Evolutionary conservation across 192 early-diverging fungal species (phyloP), one percentile per base, ranked within the genome.

Genomic region (Backusella tarrabulga): DNA sequence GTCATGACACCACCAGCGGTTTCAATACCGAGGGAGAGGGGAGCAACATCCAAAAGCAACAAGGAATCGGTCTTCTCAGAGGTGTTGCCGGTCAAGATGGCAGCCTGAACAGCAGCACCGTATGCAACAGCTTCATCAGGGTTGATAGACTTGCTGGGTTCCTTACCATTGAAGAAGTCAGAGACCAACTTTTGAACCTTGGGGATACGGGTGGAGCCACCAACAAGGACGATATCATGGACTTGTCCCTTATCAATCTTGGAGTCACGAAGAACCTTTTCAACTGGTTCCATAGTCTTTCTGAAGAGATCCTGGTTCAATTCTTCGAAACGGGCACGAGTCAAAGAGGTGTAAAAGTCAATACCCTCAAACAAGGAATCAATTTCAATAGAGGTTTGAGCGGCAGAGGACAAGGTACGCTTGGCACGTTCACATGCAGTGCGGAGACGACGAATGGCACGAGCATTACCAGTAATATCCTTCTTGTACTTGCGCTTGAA

Each of bases 401-500:
- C 92, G 71, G 96, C 90, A 79, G 96, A 95, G 79, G 97, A 97
- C 52, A 99, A 90, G 54, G 95, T 93, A 79, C 97, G 93, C 93
- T 99, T 99, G 60, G 96, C 97, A 87, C 95, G 96, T 91, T 99
- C 97, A 89, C 91, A 92, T 73, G 96, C 97, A 78, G 96, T 97
- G 84, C 96, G 92, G 87, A 99, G 95, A 92, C 96, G 96, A 86
- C 96, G 95, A 78, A 99, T 87, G 70, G 97, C 91, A 88, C 96
- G 94, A 73, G 95, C 90, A 87, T 99, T 97, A 82, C 80, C 70
- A 68, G 93, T 86, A 50, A 98, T 87, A 89, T 99, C 96, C 93
- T 91, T 97, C 93, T 97, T 96, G 92, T 90, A 90, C 92, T 97
- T 97, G 90, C 95, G 95, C 93, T 99, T 99, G 92, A 97, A 97